Percentiles rank a stretch among this genome's conserved stretches.
Conservation (phyloP, 495 filamentous ascomycete genomes). For the Baudoinia panamericana region DNA sequence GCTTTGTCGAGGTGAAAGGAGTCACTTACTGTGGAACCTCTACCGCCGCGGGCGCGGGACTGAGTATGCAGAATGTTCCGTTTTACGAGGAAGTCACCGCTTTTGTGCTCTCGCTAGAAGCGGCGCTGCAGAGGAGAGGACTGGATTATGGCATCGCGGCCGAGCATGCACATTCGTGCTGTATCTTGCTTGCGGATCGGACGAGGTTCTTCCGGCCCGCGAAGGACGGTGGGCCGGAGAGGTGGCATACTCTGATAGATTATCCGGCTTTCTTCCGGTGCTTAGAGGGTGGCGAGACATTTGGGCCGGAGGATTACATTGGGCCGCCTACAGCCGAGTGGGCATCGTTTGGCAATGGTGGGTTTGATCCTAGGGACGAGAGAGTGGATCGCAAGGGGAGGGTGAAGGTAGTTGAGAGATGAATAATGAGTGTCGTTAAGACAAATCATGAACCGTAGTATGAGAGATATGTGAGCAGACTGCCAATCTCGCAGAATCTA, state of each 20-base stretch:
- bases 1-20: slow-evolving; percentile 89
- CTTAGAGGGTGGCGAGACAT: slow-evolving; percentile 54
- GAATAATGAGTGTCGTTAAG: neutral
- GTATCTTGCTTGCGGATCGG: slow-evolving; percentile 63
- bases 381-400: slow-evolving; percentile 72
- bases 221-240: slow-evolving; percentile 40
- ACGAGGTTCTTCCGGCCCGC: slow-evolving; percentile 44
- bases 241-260: slow-evolving; percentile 85
- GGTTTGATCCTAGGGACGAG: slow-evolving; percentile 82
- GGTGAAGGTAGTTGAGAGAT: slow-evolving; percentile 19
- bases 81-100: slow-evolving; percentile 78
- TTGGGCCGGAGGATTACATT: slow-evolving; percentile 83
- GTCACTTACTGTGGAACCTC: slow-evolving; percentile 93
- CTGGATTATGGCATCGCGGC: slow-evolving; percentile 81
- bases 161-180: slow-evolving; percentile 91
- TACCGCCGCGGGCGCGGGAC: slow-evolving; percentile 60
- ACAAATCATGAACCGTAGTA: too few species aligned
- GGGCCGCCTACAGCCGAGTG: slow-evolving; percentile 71
- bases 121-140: slow-evolving; percentile 50
- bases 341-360: slow-evolving; percentile 88
- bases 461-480: too few species aligned
- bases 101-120: slow-evolving; percentile 63
- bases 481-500: too few species aligned
- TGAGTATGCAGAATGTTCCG: slow-evolving; percentile 91
- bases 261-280: slow-evolving; percentile 81